phyloP scores from a whole-genome alignment of 139 green algal genomes.

The Spirogloea muscicola region DNA sequence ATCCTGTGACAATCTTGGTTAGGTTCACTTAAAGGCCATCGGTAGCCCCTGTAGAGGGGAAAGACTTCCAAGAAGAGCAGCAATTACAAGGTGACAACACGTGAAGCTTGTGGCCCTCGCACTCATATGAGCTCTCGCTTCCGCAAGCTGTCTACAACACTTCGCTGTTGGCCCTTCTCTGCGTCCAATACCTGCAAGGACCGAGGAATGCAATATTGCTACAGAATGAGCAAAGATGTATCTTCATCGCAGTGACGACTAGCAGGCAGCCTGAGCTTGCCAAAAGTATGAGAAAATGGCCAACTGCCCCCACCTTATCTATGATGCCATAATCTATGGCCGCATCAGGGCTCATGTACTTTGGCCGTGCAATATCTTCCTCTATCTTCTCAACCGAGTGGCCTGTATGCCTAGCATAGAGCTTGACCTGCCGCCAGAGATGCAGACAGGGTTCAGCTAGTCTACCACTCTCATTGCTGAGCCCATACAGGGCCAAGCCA shows the following conservation, averaged over 20 bases:
- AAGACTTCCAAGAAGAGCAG: too few species aligned
- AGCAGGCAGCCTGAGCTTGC: neutral
- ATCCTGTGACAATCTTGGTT: too few species aligned
- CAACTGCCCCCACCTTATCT: slow-evolving; percentile 66
- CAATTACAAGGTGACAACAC: too few species aligned
- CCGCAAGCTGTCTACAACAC: slow-evolving; percentile 14
- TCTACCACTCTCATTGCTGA: too few species aligned
- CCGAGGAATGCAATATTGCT: neutral
- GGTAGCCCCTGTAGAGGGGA: too few species aligned
- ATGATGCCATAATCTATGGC: slow-evolving; percentile 91
- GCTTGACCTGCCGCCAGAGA: slow-evolving; percentile 23
- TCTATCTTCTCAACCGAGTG: slow-evolving; percentile 76
- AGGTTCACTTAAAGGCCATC: too few species aligned
- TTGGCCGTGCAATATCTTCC: slow-evolving; percentile 76
- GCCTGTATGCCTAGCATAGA: slow-evolving; percentile 63
- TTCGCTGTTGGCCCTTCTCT: slow-evolving; percentile 1
- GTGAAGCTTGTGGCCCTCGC: too few species aligned
- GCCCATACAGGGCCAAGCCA: too few species aligned
- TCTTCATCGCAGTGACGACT: neutral
- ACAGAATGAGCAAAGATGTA: neutral
- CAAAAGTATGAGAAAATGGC: slow-evolving; percentile 2
- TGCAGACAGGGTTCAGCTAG: too few species aligned
- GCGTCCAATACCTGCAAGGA: slow-evolving; percentile 21
- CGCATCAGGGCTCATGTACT: slow-evolving; percentile 89
- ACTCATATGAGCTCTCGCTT: slow-evolving; percentile 18